These are phyloP conservation scores for Mrakia blollopis DNA, from an alignment of 768 basidiomycete genomes.

Conservation along the genomic window DNA sequence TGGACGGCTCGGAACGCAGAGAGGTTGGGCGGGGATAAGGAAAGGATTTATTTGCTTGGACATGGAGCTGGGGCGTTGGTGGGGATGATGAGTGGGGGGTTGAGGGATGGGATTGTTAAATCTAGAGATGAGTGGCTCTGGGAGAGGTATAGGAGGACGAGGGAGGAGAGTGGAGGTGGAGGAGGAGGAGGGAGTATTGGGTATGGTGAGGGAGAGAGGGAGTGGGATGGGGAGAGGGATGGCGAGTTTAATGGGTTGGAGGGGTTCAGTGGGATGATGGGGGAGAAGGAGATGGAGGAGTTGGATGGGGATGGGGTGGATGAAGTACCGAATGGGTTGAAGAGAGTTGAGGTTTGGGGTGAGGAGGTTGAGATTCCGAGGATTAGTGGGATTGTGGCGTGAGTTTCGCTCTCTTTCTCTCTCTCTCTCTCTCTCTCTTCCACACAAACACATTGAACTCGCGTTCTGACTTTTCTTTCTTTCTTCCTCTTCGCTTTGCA, in stretches of 20 bases:
- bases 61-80: constrained; percentile 20
- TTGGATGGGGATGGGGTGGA: constrained; percentile 26
- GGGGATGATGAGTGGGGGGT: constrained; percentile 17
- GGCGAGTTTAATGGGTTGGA: not conserved
- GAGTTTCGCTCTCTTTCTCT: not conserved
- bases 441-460: too few species aligned
- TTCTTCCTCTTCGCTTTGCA: not conserved
- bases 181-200: not conserved
- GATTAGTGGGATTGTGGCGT: constrained; percentile 14
- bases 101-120: constrained; percentile 18
- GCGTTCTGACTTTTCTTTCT: not conserved
- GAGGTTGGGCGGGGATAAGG: not conserved
- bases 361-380: constrained; percentile 5
- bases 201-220: not conserved
- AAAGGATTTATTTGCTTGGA: constrained; percentile 1
- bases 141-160: constrained; percentile 5
- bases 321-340: constrained; percentile 23
- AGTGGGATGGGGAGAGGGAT: constrained; percentile 12
- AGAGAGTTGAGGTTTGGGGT: constrained; percentile 18
- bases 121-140: constrained; percentile 13
- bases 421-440: too few species aligned
- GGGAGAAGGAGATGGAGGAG: constrained; percentile 5
- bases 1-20: constrained; percentile 6
- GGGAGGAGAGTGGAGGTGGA: not conserved
- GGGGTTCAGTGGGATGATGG: too few species aligned